A percentile compares a stretch with the other conserved stretches of the same genome.
Conservation (phyloP, 805 yeast species). For the Kregervanrija pseudodelftensis region DNA sequence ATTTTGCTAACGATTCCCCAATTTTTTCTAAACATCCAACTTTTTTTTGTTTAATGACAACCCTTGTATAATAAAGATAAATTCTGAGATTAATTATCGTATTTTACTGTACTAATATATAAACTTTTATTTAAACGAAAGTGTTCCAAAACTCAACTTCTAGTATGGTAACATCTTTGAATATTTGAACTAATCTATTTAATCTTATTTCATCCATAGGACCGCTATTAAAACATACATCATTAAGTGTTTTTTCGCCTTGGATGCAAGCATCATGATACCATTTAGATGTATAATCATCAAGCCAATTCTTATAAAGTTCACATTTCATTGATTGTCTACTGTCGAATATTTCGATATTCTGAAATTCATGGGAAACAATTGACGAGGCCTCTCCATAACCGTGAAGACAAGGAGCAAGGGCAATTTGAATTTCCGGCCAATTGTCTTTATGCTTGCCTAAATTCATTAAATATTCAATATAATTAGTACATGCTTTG, state of each 20-base stretch:
- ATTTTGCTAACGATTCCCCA: too few relatives aligned
- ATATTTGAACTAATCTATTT: slow-evolving; percentile 4
- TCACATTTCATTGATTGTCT: not conserved
- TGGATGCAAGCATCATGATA: not conserved
- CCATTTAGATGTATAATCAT: not conserved
- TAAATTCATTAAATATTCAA: slow-evolving; percentile 49
- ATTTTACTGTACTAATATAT: too few relatives aligned
- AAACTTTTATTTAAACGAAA: slow-evolving; percentile 1
- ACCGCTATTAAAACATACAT: not conserved
- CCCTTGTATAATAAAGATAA: too few relatives aligned
- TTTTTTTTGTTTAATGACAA: too few relatives aligned
- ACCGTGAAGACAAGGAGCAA: slow-evolving; percentile 10
- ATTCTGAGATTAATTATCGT: too few relatives aligned
- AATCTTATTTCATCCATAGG: slow-evolving; percentile 1
- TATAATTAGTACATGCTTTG: slow-evolving; percentile 52
- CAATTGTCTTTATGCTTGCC: slow-evolving; percentile 26
- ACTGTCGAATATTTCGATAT: not conserved
- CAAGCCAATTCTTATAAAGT: slow-evolving; percentile 4
- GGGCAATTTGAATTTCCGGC: slow-evolving; percentile 5
- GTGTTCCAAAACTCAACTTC: slow-evolving; percentile 9
- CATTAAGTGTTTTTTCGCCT: slow-evolving; percentile 2
- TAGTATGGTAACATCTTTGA: slow-evolving; percentile 3
- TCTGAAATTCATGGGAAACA: not conserved
- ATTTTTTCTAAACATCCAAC: too few relatives aligned
- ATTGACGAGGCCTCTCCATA: slow-evolving; percentile 1